Conservation (phyloP, 2,329 filamentous ascomycete genomes). For the Escovopsis sp. region DNA sequence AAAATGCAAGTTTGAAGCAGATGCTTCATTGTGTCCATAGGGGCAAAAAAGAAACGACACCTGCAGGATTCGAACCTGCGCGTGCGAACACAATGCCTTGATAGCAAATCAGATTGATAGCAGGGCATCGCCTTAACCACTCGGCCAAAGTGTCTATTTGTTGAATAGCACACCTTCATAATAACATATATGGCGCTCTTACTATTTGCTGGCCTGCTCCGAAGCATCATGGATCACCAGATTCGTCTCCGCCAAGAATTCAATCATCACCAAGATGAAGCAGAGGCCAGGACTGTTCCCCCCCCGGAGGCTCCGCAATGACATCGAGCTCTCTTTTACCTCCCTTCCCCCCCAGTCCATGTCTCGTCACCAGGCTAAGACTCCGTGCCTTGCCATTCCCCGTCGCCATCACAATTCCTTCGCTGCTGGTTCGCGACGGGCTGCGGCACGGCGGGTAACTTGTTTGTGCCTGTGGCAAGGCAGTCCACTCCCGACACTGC, state of each 20-base stretch:
- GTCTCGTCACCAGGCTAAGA: neutral
- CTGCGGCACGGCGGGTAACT: neutral
- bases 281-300: no score
- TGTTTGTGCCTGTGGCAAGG: neutral
- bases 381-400: neutral
- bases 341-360: neutral
- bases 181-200: no score
- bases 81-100: neutral
- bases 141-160: neutral
- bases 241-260: no score
- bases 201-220: no score
- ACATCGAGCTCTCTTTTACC: no score
- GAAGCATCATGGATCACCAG: no score
- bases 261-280: no score
- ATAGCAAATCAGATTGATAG: neutral
- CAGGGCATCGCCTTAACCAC: conserved; percentile 1
- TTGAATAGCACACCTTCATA: neutral
- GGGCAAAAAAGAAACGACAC: neutral
- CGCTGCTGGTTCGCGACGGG: neutral
- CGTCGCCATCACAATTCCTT: neutral
- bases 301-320: no score
- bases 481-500: neutral
- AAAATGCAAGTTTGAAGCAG: neutral
- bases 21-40: neutral
- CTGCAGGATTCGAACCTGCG: conserved; percentile 1